Evolutionary conservation across 169 alveolate species (phyloP).

Genomic region (Babesia bigemina): DNA sequence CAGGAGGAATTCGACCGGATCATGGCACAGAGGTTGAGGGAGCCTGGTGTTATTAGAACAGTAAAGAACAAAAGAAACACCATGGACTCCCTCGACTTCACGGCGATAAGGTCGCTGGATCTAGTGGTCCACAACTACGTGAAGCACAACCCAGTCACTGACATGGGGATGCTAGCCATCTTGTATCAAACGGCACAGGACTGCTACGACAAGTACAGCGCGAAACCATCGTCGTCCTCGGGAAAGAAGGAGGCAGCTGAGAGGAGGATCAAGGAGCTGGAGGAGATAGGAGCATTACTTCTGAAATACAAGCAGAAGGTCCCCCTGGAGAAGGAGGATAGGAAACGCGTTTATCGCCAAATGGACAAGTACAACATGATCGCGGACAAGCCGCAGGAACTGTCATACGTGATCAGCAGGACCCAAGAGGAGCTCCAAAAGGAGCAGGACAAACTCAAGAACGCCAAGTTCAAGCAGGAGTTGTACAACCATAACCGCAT

Average conservation of each 20-base stretch:
- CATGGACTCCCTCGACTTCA: no score
- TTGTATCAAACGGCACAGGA: conserved; percentile 4
- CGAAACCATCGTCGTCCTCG: not conserved
- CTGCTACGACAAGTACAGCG: not conserved
- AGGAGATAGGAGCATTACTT: not conserved
- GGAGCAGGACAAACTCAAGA: not conserved
- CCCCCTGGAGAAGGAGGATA: not conserved
- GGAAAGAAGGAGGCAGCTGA: not conserved
- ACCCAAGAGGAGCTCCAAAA: conserved; percentile 2
- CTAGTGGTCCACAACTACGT: no score
- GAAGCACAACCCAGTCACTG: not conserved
- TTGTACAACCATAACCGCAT: not conserved
- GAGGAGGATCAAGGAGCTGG: not conserved
- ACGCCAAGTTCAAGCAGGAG: not conserved
- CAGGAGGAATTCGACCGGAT: no score
- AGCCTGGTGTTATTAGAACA: no score
- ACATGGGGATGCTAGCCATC: conserved; percentile 3
- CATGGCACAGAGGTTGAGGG: no score
- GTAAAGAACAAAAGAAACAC: not conserved
- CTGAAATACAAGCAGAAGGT: not conserved
- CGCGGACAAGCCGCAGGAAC: no score
- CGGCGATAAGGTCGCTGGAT: no score
- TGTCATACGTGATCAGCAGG: not conserved
- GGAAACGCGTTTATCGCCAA: no score
- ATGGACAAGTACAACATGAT: no score